Evolutionary conservation across 805 yeast genomes (phyloP).

Genomic region (Yarrowia sp.): DNA sequence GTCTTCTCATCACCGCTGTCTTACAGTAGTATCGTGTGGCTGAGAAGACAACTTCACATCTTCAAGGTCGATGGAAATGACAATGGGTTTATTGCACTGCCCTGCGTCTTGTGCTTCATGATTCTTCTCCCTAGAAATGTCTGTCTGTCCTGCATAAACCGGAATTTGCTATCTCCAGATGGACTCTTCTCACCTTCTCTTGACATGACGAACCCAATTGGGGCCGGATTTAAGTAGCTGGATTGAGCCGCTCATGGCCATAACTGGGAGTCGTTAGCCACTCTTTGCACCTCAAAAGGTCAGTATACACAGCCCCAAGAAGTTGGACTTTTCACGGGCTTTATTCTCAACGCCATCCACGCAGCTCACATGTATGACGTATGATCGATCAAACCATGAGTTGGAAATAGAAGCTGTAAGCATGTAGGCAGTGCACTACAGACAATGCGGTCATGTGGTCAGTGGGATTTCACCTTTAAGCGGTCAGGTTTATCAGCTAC

Average conservation of each 20-base stretch:
- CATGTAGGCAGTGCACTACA: background rate
- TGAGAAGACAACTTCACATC: background rate
- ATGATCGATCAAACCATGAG: background rate
- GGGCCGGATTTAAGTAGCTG: background rate
- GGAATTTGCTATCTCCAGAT: background rate
- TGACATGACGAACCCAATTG: background rate
- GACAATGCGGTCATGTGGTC: too few relatives aligned
- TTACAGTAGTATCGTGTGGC: background rate
- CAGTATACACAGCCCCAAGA: background rate
- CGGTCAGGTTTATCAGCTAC: background rate
- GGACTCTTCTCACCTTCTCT: background rate
- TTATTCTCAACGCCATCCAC: background rate
- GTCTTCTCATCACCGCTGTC: background rate
- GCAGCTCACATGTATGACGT: slow-evolving; percentile 18
- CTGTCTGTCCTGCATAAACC: background rate
- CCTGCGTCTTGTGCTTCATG: background rate
- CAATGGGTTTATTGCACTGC: background rate
- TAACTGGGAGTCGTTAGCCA: background rate
- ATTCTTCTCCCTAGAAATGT: background rate
- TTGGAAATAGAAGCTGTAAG: background rate
- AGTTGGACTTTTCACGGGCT: background rate
- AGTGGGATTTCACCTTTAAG: too few relatives aligned
- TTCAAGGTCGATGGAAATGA: background rate
- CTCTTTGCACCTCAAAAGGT: background rate
- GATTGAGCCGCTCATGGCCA: background rate